phyloP scores from a whole-genome alignment of 2,329 filamentous ascomycete species.

The Monilinia polystroma region DNA sequence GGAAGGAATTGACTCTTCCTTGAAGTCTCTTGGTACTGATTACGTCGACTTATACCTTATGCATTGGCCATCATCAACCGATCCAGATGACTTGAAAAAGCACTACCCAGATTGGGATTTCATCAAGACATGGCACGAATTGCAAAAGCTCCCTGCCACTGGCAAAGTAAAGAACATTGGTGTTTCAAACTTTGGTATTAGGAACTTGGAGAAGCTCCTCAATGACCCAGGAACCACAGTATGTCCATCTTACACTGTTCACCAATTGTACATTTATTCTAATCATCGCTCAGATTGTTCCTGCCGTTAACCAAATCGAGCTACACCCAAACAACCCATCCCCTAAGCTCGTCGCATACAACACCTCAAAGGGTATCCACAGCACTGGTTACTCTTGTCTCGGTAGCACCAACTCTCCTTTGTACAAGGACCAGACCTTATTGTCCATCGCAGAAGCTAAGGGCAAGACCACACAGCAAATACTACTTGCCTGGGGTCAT shows the following conservation, averaged over 20 bases:
- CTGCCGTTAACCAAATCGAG: slow-evolving; percentile 80
- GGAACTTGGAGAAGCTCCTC: slow-evolving; percentile 75
- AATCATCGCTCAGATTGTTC: slow-evolving; percentile 46
- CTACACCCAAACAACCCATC: slow-evolving; percentile 78
- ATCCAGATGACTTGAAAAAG: slow-evolving; percentile 58
- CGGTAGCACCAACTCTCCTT: slow-evolving; percentile 67
- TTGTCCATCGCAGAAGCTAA: slow-evolving; percentile 62
- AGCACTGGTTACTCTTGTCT: slow-evolving; percentile 72
- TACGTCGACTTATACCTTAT: slow-evolving; percentile 72
- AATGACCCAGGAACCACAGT: slow-evolving; percentile 63
- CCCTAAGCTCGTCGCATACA: slow-evolving; percentile 74
- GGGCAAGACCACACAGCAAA: slow-evolving; percentile 70
- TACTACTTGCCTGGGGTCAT: slow-evolving; percentile 77
- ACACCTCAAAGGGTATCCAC: slow-evolving; percentile 71
- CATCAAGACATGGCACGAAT: slow-evolving; percentile 72
- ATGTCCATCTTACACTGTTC: slow-evolving; percentile 23
- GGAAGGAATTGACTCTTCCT: slow-evolving; percentile 59
- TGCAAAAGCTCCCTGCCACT: slow-evolving; percentile 66
- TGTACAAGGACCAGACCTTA: slow-evolving; percentile 65
- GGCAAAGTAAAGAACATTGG: slow-evolving; percentile 79
- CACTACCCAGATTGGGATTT: slow-evolving; percentile 78
- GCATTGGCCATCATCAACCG: slow-evolving; percentile 68
- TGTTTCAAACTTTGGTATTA: slow-evolving; percentile 82
- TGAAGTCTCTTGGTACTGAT: slow-evolving; percentile 60
- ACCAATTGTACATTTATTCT: slow-evolving; percentile 10